Evolutionary conservation across 805 yeast genomes (phyloP), one percentile per base, ranked within the genome.

Genomic region (Wickerhamomyces subpelliculosus): DNA sequence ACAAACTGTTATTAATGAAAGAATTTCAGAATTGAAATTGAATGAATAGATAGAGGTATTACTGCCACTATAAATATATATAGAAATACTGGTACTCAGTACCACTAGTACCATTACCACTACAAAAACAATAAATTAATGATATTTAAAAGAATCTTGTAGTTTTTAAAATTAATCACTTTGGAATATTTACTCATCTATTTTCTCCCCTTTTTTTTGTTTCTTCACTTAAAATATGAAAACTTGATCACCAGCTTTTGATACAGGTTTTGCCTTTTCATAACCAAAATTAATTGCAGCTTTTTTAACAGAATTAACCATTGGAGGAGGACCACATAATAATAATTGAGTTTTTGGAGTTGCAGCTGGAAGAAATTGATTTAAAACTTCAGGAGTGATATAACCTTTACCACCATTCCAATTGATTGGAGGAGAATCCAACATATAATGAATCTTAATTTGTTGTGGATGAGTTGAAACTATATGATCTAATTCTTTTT

Each of bases 301-400:
- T 66, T 78, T 85, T 70, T 87, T 89, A 60, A 85, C 73, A 43
- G 89, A 82, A 43, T 84, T 73, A 33, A 82, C 78, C 96, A 89
- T 84, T 45, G 90, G 88, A 43, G 95, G 94, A 34, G 97, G 97
- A 32, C 96, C 97, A 65, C 97, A 89, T 40, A 89, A 63, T 55
- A 90, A 75, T 49, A 90, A 68, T 68, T 83, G 84, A 43, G 75
- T 66, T 48, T 78, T 79, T 29, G 63, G 68, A 29, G 77, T 54
- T 22, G 86, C 67, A 38, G 69, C 67, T 32, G 94, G 89, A 51
- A 84, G 69, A 53, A 73, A 67, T 37, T 68, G 65, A 50, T 72
- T 70, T 62, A 89, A 67, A 48, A 85, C 67, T 33, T 84, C 95
- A 35, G 77, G 73, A 30, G 94, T 84, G 40, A 88, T 78, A 52